Conservation (phyloP, 768 basidiomycete genomes). For the Leccinum incarnatum region DNA sequence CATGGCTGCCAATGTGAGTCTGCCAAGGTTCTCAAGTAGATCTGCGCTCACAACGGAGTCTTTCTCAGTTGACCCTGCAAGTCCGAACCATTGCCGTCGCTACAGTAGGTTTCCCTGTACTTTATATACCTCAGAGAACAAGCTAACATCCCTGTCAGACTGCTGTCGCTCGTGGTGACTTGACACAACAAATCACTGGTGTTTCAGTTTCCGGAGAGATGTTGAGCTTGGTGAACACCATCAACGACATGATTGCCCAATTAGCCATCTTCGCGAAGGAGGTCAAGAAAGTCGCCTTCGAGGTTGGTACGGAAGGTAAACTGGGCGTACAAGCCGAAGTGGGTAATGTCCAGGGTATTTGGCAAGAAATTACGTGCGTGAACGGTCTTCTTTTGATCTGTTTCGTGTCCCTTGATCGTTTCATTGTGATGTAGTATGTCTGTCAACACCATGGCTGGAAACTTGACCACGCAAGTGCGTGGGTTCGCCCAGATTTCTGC, state of each 20-base stretch:
- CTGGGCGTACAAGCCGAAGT: slow-evolving; percentile 97
- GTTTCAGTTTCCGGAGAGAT: slow-evolving; percentile 96
- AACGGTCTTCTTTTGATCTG: neutral
- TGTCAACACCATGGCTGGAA: slow-evolving; percentile 97
- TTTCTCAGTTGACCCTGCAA: slow-evolving; percentile 79
- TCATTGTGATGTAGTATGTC: slow-evolving; percentile 57
- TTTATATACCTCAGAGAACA: neutral
- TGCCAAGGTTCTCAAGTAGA: neutral
- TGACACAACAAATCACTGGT: slow-evolving; percentile 90
- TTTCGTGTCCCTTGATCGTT: neutral
- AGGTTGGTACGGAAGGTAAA: slow-evolving; percentile 99
- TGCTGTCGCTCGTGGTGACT: slow-evolving; percentile 90
- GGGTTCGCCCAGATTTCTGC: slow-evolving; percentile 99
- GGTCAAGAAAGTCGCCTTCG: slow-evolving; percentile 93
- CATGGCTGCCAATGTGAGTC: slow-evolving; percentile 86
- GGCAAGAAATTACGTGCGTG: slow-evolving; percentile 96
- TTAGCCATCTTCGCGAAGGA: slow-evolving; percentile 69
- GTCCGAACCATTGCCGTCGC: slow-evolving; percentile 92
- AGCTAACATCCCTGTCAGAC: slow-evolving; percentile 43
- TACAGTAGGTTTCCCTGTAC: slow-evolving; percentile 52
- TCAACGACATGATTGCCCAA: slow-evolving; percentile 84
- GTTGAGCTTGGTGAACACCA: slow-evolving; percentile 93
- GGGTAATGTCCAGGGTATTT: slow-evolving; percentile 94
- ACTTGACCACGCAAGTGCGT: slow-evolving; percentile 96
- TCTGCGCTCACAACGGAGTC: slow-evolving; percentile 2